Evolutionary conservation across 495 filamentous ascomycete species (phyloP), one percentile per base, ranked within the genome.

Genomic region (Viridothelium virens): DNA sequence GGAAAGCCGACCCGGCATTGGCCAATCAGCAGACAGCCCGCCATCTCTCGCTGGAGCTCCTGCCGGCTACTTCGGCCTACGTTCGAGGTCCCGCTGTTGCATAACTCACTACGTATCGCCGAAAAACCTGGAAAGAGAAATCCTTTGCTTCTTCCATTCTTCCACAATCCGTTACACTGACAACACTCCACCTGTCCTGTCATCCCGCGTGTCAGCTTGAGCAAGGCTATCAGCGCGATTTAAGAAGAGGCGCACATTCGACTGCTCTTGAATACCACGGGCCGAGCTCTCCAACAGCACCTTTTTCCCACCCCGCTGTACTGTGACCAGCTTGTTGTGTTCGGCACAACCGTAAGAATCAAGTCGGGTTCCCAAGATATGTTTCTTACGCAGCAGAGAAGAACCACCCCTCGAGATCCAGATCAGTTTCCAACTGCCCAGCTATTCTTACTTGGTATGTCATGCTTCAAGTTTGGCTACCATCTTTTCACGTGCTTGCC

Each of bases 361-460:
- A 67, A 65, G 63, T 56, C 66, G 67, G 59, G 48, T 46, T 70
- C 31, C 25, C 18, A 65, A 67, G 67, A 69, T 46, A 77, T 79
- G 76, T 68, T 71, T 75, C 77, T 79, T 73, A 79, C 77, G 64
- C 75, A 70, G 66, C 46, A 70, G 71, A 68, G 67, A 74, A 71
- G 63, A 61, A 56, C 63, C 61, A 61, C 66, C 50, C 78, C 73
- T 61, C 82, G 82, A 72, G 79, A 85, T 66, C 82, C 82, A 61
- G 78, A 82, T 74, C 79, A 82, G 67, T 94, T 93, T 70, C 90
- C 90, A 16, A 86, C 88, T 12, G 71, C 83, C n/a, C 90, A 94
- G 71, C 83, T 92, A 12, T 88, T 90, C 69, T 75, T 91, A 18
- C 80, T 93, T 70, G 88, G 89, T 91, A 78, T 65, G 81, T 76